Evolutionary conservation across 208 protist genomes (phyloP), one percentile per base, ranked within the genome.

Genomic region (Leishmania amazonensis): DNA sequence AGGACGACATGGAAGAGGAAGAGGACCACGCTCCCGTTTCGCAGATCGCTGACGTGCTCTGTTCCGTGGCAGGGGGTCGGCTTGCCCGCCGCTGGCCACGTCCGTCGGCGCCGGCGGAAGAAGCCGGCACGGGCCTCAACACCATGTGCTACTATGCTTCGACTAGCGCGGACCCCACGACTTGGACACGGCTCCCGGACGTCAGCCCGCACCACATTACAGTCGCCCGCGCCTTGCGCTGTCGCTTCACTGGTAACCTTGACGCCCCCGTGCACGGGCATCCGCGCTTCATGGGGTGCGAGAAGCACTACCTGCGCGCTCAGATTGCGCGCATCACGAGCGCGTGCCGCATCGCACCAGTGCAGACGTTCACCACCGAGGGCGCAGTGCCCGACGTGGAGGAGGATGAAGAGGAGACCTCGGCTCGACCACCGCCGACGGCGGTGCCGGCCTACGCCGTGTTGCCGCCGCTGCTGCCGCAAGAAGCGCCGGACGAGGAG

Each of bases 271-370:
- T 99, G 11, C 77, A 90, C 76, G 89, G 87, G 28, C 97, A 98
- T 83, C 98, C 98, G 58, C 86, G 88, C 54, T 99, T 99, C 77
- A 92, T 97, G 4, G 98, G 98, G 19, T 78, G 86, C 11, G 98
- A 99, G 88, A 91, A 90, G 78, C 88, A 98, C 85, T 98, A 98
- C 86, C 88, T 99, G 71, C 95, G 98, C 28, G 97, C 98, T 15
- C 97, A 99, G 86, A 99, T 99, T 78, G 96, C 98, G 28, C 96
- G 98, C 87, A 99, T 99, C 84, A 89, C 89, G 35, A 94, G 88
- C 80, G 88, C 90, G 9, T 96, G 90, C 86, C 90, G 89, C n/a
- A 88, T 99, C 49, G 93, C 94, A 2, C 98, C 98, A 31, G 73
- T 79, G 68, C 93, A 94, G 73, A 89, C 93, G 40, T 98, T 90